Evolutionary conservation across 2,329 filamentous ascomycete genomes (phyloP), one percentile per base, ranked within the genome.

Genomic region (Cercospora beticola): DNA sequence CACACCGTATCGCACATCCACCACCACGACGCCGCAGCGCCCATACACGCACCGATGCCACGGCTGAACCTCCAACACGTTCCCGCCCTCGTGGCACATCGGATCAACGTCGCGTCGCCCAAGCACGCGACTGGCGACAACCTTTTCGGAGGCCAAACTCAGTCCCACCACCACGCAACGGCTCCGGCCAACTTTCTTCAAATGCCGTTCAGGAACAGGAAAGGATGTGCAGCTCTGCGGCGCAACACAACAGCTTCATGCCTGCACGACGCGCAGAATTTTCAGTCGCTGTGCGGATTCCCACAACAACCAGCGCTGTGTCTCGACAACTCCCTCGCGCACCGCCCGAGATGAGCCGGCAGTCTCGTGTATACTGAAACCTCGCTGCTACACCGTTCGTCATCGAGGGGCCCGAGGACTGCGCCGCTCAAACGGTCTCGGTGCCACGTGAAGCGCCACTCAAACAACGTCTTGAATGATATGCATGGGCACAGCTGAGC

Each of bases 141-240:
- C 23, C 33, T n/a, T 62, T 46, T 36, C n/a, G 12, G 23, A 43
- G 26, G 36, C 59, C n/a, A 26, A 43, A 62, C 33, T 26, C 23
- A 52, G 49, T 62, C 59, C 60, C 12, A 54, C 40, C 46, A 49
- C 46, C 26, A 14, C 6, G 18, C 43, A 52, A 57, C 30, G 49
- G 14, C 14, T 40, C 36, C 36, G 49, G 49, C 62, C 62, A 64
- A 64, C 62, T 58, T 52, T 64, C 36, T 57, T n/a, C 18, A n/a
- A 21, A 36, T 56, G 49, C 49, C 40, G 40, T 40, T 59, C 63
- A 65, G 54, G 36, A 49, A 66, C 56, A 66, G 64, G 64, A 66
- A 61, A 23, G 63, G 54, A 57, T 64, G 30, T 36, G 49, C 49
- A 52, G 21, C 31, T 16, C 26, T 18, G 18, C 43, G 7, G 7